Percentiles rank a stretch among this genome's conserved stretches.
Evolutionary conservation across 192 early-diverging fungal species (phyloP).

Genomic region (Coemansia sp.): DNA sequence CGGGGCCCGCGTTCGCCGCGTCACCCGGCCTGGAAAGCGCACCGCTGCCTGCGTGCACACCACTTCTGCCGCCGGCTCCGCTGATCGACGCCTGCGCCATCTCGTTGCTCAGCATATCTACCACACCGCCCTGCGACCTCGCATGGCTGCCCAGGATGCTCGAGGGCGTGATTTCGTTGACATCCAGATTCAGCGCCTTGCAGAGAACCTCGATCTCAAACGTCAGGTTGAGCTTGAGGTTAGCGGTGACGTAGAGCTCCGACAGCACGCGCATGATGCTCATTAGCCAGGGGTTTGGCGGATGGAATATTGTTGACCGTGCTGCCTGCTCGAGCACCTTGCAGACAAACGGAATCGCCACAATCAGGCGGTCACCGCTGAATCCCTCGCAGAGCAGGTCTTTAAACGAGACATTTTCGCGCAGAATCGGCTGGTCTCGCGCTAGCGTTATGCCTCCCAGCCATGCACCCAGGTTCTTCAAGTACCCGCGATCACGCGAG

Average conservation of each 20-base stretch:
- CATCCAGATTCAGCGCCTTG: conserved; percentile 80
- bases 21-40: not conserved
- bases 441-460: conserved; percentile 95
- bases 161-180: conserved; percentile 61
- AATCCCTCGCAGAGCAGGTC: conserved; percentile 91
- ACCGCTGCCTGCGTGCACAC: no score
- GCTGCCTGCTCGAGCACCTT: conserved; percentile 91
- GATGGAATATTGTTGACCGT: conserved; percentile 83
- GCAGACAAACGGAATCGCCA: conserved; percentile 98
- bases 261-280: conserved; percentile 87
- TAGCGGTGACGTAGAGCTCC: conserved; percentile 90
- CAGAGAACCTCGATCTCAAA: conserved; percentile 99
- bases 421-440: conserved; percentile 91
- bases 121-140: conserved; percentile 7
- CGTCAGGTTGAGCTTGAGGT: conserved; percentile 92
- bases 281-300: conserved; percentile 98
- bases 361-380: conserved; percentile 79
- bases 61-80: no score
- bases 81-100: conserved; percentile 28
- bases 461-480: conserved; percentile 98
- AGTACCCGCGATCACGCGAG: conserved; percentile 78
- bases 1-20: not conserved
- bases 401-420: conserved; percentile 95
- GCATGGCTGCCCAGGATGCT: conserved; percentile 20
- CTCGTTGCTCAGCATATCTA: conserved; percentile 20